Evolutionary conservation across 2,329 filamentous ascomycete genomes (phyloP).

Genomic region (Pseudophaeomoniella oleicola): DNA sequence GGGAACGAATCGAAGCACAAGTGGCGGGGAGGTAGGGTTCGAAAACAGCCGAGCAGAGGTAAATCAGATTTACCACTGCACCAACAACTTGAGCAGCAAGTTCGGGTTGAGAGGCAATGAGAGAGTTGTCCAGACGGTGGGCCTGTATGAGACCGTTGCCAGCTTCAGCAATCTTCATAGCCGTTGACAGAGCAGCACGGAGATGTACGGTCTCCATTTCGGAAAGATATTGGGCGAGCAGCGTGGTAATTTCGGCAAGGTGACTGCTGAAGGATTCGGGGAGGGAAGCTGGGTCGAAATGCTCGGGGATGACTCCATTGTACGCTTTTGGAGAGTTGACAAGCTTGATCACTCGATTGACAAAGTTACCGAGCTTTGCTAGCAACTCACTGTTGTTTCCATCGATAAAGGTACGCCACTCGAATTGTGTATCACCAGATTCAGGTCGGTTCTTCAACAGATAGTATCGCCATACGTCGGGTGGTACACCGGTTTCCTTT

Average conservation of each 20-base stretch:
- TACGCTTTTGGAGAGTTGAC: conserved; percentile 54
- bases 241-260: conserved; percentile 33
- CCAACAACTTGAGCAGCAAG: conserved; percentile 52
- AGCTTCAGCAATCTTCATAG: conserved; percentile 41
- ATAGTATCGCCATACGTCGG: conserved; percentile 91
- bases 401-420: conserved; percentile 71
- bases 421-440: conserved; percentile 74
- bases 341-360: conserved; percentile 62
- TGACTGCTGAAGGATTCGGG: conserved; percentile 24
- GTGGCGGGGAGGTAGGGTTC: conserved; percentile 79
- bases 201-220: conserved; percentile 48
- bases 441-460: conserved; percentile 75
- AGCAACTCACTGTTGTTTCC: conserved; percentile 83
- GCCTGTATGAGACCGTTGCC: conserved; percentile 47
- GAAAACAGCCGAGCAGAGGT: conserved; percentile 65
- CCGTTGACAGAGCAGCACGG: conserved; percentile 37
- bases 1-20: conserved; percentile 57
- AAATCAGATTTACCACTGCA: conserved; percentile 68
- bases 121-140: conserved; percentile 45
- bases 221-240: conserved; percentile 40
- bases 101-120: conserved; percentile 44
- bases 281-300: conserved; percentile 25
- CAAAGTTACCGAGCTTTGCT: conserved; percentile 57
- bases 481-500: conserved; percentile 67
- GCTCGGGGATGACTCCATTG: conserved; percentile 54